These are phyloP conservation scores for Annona squamosa DNA, from an alignment of 164 flowering plant genomes.

Conservation along the genomic window DNA sequence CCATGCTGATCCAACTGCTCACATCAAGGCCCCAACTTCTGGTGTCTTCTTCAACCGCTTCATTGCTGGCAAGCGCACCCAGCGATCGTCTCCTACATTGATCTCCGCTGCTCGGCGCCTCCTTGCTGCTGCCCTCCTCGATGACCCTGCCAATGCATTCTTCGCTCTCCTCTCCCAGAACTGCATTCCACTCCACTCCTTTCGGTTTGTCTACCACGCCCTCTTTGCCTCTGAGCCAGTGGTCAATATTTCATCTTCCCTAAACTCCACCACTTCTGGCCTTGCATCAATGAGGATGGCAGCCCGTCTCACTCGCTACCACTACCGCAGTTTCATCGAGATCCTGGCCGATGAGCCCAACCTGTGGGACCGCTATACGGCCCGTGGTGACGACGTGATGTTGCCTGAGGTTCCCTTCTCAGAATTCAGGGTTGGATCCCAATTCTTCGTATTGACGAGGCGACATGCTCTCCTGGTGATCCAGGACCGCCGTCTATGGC, in stretches of 20 bases:
- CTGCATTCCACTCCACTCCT: conserved; percentile 85
- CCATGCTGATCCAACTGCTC: conserved; percentile 70
- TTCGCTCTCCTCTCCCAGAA: conserved; percentile 82
- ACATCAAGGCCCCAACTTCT: conserved; percentile 28
- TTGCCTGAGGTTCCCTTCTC: conserved; percentile 68
- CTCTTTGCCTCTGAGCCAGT: conserved; percentile 21
- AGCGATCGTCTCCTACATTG: conserved; percentile 67
- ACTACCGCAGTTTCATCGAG: conserved; percentile 60
- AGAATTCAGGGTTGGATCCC: conserved; percentile 75
- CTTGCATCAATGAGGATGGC: neutral
- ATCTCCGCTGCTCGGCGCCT: conserved; percentile 86
- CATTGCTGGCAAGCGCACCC: conserved; percentile 58
- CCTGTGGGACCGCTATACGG: conserved; percentile 37
- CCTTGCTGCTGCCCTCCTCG: conserved; percentile 74
- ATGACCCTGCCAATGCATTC: conserved; percentile 64
- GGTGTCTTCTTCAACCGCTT: conserved; percentile 43
- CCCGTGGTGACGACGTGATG: conserved; percentile 66
- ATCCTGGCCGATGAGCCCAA: conserved; percentile 36
- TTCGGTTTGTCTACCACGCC: conserved; percentile 45
- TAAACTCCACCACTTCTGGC: conserved; percentile 1
- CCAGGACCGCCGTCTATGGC: conserved; percentile 62
- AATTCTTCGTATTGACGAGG: conserved; percentile 62
- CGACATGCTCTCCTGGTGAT: conserved; percentile 53
- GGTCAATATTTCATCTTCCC: conserved; percentile 3
- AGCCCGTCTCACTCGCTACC: neutral